Conservation (phyloP, 78 protist species). For the Guillardia theta region DNA sequence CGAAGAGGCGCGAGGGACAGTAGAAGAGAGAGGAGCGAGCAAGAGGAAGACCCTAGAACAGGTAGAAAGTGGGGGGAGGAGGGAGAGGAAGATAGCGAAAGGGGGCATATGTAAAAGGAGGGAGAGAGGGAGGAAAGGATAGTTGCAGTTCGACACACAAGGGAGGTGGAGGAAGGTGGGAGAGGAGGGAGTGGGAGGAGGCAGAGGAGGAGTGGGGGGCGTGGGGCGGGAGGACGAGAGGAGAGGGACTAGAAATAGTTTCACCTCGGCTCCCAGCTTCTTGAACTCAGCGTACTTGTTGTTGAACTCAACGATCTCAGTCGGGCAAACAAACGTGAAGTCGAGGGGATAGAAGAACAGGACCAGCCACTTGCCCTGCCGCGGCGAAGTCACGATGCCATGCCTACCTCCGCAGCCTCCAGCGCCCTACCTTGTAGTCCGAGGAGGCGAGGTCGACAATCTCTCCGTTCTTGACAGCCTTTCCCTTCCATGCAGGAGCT, state of each 20-base stretch:
- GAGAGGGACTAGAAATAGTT: not conserved
- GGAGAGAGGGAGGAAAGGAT: not conserved
- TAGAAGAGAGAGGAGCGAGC: not conserved
- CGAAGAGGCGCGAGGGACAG: not conserved
- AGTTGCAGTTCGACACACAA: not conserved
- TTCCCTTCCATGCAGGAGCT: not conserved
- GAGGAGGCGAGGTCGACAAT: not conserved
- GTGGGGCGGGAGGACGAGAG: not conserved
- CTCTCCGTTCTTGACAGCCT: not conserved
- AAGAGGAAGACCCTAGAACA: not conserved
- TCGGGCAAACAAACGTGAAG: slow-evolving; percentile 92
- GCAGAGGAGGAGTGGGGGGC: not conserved
- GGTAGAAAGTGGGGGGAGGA: not conserved
- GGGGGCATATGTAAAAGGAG: not conserved
- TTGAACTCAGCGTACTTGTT: slow-evolving; percentile 82
- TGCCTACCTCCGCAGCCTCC: not conserved
- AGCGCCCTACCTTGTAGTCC: not conserved
- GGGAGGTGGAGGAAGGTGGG: not conserved
- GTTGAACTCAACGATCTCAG: slow-evolving; percentile 80
- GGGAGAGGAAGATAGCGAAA: not conserved
- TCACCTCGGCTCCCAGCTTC: slow-evolving; percentile 53
- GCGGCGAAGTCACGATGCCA: not conserved
- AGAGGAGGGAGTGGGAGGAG: not conserved
- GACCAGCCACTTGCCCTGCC: not conserved
- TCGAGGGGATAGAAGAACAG: slow-evolving; percentile 68